Percentiles rank a stretch among this genome's conserved stretches.
Evolutionary conservation across 805 yeast genomes (phyloP).

Genomic region (Starmerella etchellsii): DNA sequence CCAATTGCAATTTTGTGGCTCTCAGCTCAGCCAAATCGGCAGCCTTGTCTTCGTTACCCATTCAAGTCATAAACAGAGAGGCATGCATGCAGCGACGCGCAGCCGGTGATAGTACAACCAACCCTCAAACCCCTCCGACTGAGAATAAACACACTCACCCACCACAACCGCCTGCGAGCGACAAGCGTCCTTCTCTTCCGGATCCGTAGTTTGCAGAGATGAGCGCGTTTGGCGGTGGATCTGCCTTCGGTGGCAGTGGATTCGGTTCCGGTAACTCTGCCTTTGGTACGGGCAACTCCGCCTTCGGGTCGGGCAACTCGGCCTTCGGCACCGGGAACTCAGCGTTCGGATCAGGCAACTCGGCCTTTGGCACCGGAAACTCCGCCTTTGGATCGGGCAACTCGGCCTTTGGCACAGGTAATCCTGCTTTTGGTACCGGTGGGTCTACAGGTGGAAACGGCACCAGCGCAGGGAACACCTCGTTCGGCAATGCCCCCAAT

Average conservation of each 20-base stretch:
- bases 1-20: neutral
- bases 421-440: slow-evolving; percentile 17
- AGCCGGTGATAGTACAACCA: neutral
- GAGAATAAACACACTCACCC: too few species aligned
- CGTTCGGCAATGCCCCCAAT: slow-evolving; percentile 13
- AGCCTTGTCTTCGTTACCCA: too few species aligned
- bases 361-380: slow-evolving; percentile 12
- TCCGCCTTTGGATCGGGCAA: slow-evolving; percentile 12
- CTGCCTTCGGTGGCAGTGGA: slow-evolving; percentile 1
- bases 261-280: slow-evolving; percentile 9
- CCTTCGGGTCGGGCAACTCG: slow-evolving; percentile 14
- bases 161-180: too few species aligned
- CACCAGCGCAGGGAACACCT: slow-evolving; percentile 15
- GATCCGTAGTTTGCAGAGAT: neutral
- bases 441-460: slow-evolving; percentile 15
- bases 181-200: too few species aligned
- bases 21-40: neutral
- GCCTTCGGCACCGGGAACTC: slow-evolving; percentile 11
- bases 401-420: slow-evolving; percentile 15
- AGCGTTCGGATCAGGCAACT: slow-evolving; percentile 15
- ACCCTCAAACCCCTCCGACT: too few species aligned
- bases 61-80: too few species aligned
- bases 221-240: slow-evolving; percentile 12
- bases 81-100: too few species aligned
- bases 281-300: slow-evolving; percentile 13